Conservation (phyloP, 441 rosid genomes). For the Croton laevigatus region DNA sequence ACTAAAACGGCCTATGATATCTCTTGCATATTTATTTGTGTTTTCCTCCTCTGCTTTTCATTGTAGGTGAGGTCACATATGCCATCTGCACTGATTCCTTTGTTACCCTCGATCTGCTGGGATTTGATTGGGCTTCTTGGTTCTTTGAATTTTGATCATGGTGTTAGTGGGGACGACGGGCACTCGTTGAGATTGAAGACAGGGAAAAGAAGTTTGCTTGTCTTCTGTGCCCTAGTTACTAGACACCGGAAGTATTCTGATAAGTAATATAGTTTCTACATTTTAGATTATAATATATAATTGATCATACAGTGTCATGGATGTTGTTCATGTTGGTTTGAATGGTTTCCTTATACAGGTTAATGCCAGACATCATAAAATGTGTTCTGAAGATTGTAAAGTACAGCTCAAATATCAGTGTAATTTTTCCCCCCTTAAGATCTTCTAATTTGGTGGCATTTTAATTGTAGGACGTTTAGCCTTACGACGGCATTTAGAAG, state of each 20-base stretch:
- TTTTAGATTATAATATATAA: slow-evolving; percentile 4
- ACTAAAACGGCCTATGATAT: slow-evolving; percentile 2
- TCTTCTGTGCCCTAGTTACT: slow-evolving; percentile 67
- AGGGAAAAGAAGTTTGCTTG: slow-evolving; percentile 74
- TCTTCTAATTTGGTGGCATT: too few species aligned
- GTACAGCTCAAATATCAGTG: slow-evolving; percentile 52
- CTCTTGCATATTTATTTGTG: slow-evolving; percentile 24
- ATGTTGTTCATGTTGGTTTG: slow-evolving; percentile 13
- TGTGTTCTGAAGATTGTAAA: slow-evolving; percentile 58
- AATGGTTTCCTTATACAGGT: slow-evolving; percentile 39
- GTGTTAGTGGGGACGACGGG: slow-evolving; percentile 39
- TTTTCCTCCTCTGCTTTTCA: slow-evolving; percentile 28
- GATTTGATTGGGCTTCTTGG: slow-evolving; percentile 57
- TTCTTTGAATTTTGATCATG: slow-evolving; percentile 54
- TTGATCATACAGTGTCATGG: slow-evolving; percentile 4
- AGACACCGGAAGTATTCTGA: slow-evolving; percentile 81
- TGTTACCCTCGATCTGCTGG: slow-evolving; percentile 49
- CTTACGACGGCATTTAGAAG: too few species aligned
- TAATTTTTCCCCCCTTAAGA: slow-evolving; percentile 28
- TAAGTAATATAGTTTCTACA: slow-evolving; percentile 41
- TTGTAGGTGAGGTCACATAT: slow-evolving; percentile 77
- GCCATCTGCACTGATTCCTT: slow-evolving; percentile 67
- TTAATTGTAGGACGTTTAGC: too few species aligned
- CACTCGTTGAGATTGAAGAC: slow-evolving; percentile 54
- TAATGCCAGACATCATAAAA: slow-evolving; percentile 61